Conservation (phyloP, 495 filamentous ascomycete genomes). For the Penicillium antarcticum region DNA sequence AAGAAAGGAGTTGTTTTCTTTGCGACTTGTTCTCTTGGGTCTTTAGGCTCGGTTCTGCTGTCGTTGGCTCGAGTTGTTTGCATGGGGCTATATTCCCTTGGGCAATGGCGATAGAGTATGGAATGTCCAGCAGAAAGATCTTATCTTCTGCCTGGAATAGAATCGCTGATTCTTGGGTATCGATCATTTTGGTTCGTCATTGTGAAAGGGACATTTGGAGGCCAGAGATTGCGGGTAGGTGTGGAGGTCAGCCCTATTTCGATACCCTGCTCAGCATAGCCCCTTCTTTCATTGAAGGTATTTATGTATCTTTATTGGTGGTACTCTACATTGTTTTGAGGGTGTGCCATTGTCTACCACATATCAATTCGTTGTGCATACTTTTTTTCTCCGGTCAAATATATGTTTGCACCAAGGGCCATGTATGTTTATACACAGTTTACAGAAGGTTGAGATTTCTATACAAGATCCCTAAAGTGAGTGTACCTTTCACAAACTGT, state of each 20-base stretch:
- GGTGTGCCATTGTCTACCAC: no score
- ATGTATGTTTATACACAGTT: no score
- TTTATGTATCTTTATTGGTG: no score
- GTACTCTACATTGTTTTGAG: no score
- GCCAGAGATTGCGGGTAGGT: not conserved
- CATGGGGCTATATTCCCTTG: conserved; percentile 16
- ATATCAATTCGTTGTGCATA: no score
- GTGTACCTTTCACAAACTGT: no score
- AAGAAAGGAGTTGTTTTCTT: conserved; percentile 29
- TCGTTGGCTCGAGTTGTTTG: not conserved
- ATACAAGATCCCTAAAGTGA: no score
- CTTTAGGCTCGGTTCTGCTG: not conserved
- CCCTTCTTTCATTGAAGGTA: no score
- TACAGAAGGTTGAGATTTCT: no score
- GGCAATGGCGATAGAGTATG: conserved; percentile 53
- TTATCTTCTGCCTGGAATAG: conserved; percentile 48
- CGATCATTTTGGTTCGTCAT: conserved; percentile 4
- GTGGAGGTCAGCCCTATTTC: not conserved
- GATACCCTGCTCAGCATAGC: no score
- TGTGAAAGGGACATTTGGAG: not conserved
- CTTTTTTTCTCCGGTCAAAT: no score
- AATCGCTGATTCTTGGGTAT: conserved; percentile 22
- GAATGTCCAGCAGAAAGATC: conserved; percentile 60
- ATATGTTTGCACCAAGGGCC: no score
- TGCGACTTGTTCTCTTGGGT: not conserved